Base-by-base conservation (phyloP, 805 yeast genomes). In the Candida michaelii region DNA sequence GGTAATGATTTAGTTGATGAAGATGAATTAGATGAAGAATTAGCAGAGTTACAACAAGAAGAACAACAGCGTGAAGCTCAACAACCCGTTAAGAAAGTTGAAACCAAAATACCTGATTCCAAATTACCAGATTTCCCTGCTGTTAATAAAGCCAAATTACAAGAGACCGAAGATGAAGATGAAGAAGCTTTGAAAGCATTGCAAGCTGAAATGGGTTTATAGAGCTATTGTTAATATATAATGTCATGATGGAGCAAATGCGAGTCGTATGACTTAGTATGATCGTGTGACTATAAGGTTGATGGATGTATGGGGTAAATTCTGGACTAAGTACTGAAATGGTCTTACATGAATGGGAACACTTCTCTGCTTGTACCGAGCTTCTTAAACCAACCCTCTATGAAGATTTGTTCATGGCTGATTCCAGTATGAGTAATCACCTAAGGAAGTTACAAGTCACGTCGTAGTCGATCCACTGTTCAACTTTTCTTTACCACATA, bases 21-120 rank as follows among this genome's bases (percentile, higher is more conserved):
- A 54, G 97, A 89, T 55, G 99, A 93, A 65, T 79, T 91, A 60
- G 93, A 90, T 55, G 97, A 90, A 53, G 99, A 93, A 65, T 78
- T 93, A 62, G 95, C 88, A 45, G 85, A 82, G 43, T 72, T 89
- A 55, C 89, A 89, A 63, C 89, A 85, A 63, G 96, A 89, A 65
- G 85, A 82, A 45, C 72, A 79, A 43, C 85, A 84, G 45, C 58
- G 53, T 36, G 41, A 46, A 36, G 44, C 34, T 6, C 44, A 42
- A 36, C 43, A 40, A 38, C 48, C 6, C 50, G 33, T 6, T 6
- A 34, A 34, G 34, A 34, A 34, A 8, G 42, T 30, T 39, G 35
- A 34, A 16, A n/a, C 30, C 13, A 21, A 30, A 30, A 24, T 30
- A 36, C 45, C 37, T 13, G 68, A 59, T 29, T 63, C 66, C 23